A percentile compares a stretch with the other conserved stretches of the same genome.
Evolutionary conservation across 2,329 filamentous ascomycete genomes (phyloP).

Genomic region (Botryotinia convoluta): DNA sequence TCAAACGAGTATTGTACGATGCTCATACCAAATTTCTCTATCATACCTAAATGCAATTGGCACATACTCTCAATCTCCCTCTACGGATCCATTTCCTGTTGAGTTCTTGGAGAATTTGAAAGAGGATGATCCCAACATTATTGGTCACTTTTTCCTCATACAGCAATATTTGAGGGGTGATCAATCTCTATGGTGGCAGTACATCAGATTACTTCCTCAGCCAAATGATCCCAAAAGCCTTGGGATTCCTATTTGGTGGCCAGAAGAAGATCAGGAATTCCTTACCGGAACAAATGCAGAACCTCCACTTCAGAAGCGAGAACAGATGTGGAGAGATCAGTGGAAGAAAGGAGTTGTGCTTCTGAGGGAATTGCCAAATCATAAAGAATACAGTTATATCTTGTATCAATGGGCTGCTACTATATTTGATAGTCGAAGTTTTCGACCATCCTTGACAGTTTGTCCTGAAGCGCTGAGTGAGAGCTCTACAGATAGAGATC

Average conservation of each 20-base stretch:
- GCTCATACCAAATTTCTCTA: slow-evolving; percentile 53
- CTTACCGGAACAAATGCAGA: slow-evolving; percentile 41
- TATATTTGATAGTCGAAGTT: slow-evolving; percentile 64
- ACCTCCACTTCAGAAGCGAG: slow-evolving; percentile 30
- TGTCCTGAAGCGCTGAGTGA: slow-evolving; percentile 31
- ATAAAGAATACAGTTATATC: slow-evolving; percentile 33
- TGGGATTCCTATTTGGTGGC: slow-evolving; percentile 63
- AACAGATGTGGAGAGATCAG: slow-evolving; percentile 32
- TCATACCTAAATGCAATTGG: slow-evolving; percentile 58
- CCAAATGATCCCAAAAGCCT: slow-evolving; percentile 52
- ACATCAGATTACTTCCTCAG: slow-evolving; percentile 63
- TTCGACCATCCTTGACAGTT: slow-evolving; percentile 55
- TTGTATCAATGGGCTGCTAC: slow-evolving; percentile 64
- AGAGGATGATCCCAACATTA: slow-evolving; percentile 50
- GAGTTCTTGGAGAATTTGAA: slow-evolving; percentile 50
- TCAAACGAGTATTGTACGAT: slow-evolving; percentile 46
- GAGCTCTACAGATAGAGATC: not conserved
- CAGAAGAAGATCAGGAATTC: slow-evolving; percentile 55
- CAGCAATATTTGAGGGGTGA: slow-evolving; percentile 60
- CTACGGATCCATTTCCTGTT: slow-evolving; percentile 44
- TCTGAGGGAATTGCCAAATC: slow-evolving; percentile 22
- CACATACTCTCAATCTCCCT: slow-evolving; percentile 35
- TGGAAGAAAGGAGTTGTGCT: slow-evolving; percentile 30
- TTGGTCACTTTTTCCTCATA: slow-evolving; percentile 66
- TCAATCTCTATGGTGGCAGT: slow-evolving; percentile 65